Evolutionary conservation across 2,329 filamentous ascomycete genomes (phyloP).

Genomic region (Colletotrichum orbiculare): DNA sequence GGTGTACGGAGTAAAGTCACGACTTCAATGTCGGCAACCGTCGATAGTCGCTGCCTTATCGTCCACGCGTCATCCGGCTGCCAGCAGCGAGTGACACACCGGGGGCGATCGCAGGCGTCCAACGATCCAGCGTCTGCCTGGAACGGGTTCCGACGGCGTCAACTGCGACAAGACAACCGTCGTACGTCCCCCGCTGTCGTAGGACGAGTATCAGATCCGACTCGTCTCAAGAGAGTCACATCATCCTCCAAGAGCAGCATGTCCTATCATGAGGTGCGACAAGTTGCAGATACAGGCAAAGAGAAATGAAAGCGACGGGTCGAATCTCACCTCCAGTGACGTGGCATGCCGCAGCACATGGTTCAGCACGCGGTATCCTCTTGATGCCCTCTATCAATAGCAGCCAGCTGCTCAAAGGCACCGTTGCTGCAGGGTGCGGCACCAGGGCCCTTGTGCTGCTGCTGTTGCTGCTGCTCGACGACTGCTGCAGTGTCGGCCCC

Average conservation of each 20-base stretch:
- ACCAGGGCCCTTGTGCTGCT: constrained; percentile 16
- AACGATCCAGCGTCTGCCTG: constrained; percentile 8
- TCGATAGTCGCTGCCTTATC: constrained; percentile 4
- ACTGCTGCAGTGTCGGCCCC: constrained; percentile 21
- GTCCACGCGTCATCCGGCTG: constrained; percentile 7
- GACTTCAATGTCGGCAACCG: background rate
- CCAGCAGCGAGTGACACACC: constrained; percentile 1
- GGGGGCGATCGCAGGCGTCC: constrained; percentile 21
- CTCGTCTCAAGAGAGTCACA: constrained; percentile 16
- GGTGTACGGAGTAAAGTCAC: background rate
- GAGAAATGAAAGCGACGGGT: constrained; percentile 28
- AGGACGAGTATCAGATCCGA: constrained; percentile 25
- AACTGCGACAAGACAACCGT: constrained; percentile 15
- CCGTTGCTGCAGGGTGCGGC: constrained; percentile 26
- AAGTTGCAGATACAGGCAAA: constrained; percentile 4
- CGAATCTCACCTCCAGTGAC: constrained; percentile 34
- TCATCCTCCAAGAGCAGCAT: background rate
- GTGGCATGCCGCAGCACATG: constrained; percentile 15
- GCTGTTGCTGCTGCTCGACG: constrained; percentile 6
- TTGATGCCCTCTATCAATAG: constrained; percentile 19
- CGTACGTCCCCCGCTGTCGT: constrained; percentile 7
- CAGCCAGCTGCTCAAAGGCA: constrained; percentile 7
- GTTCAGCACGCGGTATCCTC: constrained; percentile 19
- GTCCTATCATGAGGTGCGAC: background rate
- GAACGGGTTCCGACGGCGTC: constrained; percentile 1